Evolutionary conservation across 805 yeast genomes (phyloP).

Genomic region (Metschnikowia dekortorum): DNA sequence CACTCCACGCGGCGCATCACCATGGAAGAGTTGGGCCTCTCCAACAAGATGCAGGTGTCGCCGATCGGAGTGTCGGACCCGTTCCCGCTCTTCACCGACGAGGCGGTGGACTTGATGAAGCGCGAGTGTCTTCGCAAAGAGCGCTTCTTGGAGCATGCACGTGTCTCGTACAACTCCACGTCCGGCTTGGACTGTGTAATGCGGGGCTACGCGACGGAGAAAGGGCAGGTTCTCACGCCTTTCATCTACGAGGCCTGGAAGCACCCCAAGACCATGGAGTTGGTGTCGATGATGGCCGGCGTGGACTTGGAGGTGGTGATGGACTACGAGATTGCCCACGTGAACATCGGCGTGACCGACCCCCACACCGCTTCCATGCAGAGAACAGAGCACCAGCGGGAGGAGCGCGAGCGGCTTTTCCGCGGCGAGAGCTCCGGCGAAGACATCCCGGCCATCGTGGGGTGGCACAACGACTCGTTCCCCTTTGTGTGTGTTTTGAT

Average conservation of each 20-base stretch:
- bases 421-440: slow-evolving; percentile 22
- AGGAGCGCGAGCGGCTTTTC: slow-evolving; percentile 8
- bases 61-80: slow-evolving; percentile 57
- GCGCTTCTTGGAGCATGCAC: slow-evolving; percentile 40
- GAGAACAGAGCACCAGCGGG: slow-evolving; percentile 10
- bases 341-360: slow-evolving; percentile 46
- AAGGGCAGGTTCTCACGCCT: slow-evolving; percentile 34
- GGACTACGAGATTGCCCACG: slow-evolving; percentile 56
- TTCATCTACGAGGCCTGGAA: slow-evolving; percentile 56
- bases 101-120: slow-evolving; percentile 56
- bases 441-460: slow-evolving; percentile 52
- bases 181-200: slow-evolving; percentile 46
- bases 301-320: slow-evolving; percentile 50
- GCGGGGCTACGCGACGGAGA: slow-evolving; percentile 46
- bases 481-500: slow-evolving; percentile 63
- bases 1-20: slow-evolving; percentile 34
- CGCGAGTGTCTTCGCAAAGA: slow-evolving; percentile 49
- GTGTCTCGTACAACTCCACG: slow-evolving; percentile 41
- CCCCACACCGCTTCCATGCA: slow-evolving; percentile 31
- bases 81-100: slow-evolving; percentile 57
- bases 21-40: slow-evolving; percentile 48
- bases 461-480: slow-evolving; percentile 62
- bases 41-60: slow-evolving; percentile 45
- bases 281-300: slow-evolving; percentile 55
- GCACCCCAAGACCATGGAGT: slow-evolving; percentile 52